Evolutionary conservation across 176 grass and related monocot genomes (phyloP), one percentile per base, ranked within the genome.

Genomic region (Leersia perrieri): DNA sequence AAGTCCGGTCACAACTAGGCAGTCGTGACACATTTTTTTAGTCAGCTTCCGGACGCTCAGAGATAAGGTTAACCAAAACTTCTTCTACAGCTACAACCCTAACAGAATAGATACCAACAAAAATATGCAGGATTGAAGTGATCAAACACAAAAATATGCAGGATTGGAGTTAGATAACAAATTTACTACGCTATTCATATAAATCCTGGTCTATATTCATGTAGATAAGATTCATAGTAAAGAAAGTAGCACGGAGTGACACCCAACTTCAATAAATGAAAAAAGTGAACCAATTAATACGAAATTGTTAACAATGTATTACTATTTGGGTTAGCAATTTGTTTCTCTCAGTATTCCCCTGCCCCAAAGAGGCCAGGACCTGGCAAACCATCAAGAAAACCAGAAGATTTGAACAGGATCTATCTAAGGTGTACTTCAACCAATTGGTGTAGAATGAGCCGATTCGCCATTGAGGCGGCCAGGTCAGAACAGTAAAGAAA

Each of bases 41-140:
- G 8, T 79, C 3, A 65, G 9, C 16, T 44, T 62, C 62, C 38
- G 41, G 20, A 70, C 18, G 12, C 11, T 61, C 20, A 80, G 15
- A 31, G 9, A 79, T 18, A 73, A 26, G n/a, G 47, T 3, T 66
- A 80, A 76, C 72, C 36, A 76, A 15, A 87, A 49, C 14, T 4
- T 60, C 28, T 74, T 25, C 38, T 81, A 8, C 44, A 9, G 34
- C 2, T 2, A 28, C 38, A 66, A 23, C 18, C 34, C 18, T 5
- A 38, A 38, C 12, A 68, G 26, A 66, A 78, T 22, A 25, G n/a
- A n/a, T n/a, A n/a, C n/a, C n/a, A 18, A 57, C 8, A 22, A 22
- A 53, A 53, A 22, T 3, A 75, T 75, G 27, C 20, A 34, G 20
- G 31, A 58, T 66, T 63, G 20, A 28, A 68, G 31, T 47, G n/a